Base-by-base conservation (phyloP, 768 basidiomycete species). In the Tricholoma bakamatsutake region DNA sequence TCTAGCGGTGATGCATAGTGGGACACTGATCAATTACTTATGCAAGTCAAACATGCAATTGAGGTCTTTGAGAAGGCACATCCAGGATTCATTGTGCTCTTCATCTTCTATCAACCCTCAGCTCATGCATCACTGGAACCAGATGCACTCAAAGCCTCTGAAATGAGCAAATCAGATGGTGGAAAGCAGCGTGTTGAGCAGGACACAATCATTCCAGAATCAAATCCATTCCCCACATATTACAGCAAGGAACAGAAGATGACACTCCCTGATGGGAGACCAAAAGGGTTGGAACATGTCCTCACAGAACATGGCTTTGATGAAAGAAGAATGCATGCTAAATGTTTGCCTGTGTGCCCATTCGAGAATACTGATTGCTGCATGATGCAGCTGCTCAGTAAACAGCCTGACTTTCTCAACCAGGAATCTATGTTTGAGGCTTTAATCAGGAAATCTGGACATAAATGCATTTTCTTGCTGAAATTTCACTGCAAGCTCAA, bases 291-390 rank as follows among this genome's bases (percentile, higher is more conserved):
- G 1, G 11, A 73, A 49, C 56, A 49, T 5, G 62, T 68, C 24
- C 71, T 79, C 11, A 54, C 66, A 43, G 77, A 80, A 56, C 57
- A 66, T 0, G 73, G 76, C 17, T 79, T 78, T 54, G 50, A 74
- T 58, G 66, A 75, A 1, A 8, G 13, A 0, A 47, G 57, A 0
- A 35, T 79, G 18, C 35, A 35, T n/a, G 69, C 70, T 0, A 76
- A 77, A 51, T 77, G 73, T 54, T 45, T 57, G 0, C 71, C 70
- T 18, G 71, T 74, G 3, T 74, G 74, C 54, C 67, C 72, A 12
- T 42, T 35, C 12, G n/a, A n/a, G n/a, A n/a, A n/a, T n/a, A n/a
- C n/a, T n/a, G n/a, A n/a, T n/a, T n/a, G n/a, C n/a, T n/a, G 90
- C 61, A 70, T 76, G 67, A 66, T 67, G 2, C 60, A 65, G 12